A percentile compares a stretch with the other conserved stretches of the same genome.
These are phyloP conservation scores for Botrytis fragariae DNA, from an alignment of 2,329 filamentous ascomycete genomes.

Conservation along the genomic window DNA sequence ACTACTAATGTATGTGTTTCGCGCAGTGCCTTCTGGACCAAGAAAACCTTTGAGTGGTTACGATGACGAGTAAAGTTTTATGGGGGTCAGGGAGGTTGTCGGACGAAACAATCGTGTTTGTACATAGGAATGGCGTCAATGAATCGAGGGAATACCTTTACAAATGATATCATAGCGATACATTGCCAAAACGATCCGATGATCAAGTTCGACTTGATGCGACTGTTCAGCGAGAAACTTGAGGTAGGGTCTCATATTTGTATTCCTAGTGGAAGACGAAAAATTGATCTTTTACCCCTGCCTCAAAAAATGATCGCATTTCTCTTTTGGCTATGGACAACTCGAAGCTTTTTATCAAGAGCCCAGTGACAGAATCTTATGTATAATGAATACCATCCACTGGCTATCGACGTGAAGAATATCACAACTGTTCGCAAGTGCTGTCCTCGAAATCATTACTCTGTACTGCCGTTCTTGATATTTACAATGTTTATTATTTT, in stretches of 20 bases:
- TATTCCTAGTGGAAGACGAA: conserved; percentile 5
- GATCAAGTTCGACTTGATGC: neutral
- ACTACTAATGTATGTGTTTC: conserved; percentile 27
- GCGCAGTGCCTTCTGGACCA: conserved; percentile 55
- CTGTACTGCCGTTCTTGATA: neutral
- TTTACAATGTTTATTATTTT: neutral
- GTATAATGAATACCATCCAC: neutral
- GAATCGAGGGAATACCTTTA: conserved; percentile 17
- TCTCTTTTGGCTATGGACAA: neutral
- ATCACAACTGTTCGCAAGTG: neutral
- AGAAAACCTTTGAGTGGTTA: conserved; percentile 60
- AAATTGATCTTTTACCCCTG: neutral
- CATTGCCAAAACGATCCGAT: neutral
- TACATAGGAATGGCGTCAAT: conserved; percentile 18
- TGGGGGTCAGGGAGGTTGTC: neutral
- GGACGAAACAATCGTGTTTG: conserved; percentile 10
- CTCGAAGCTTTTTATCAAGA: neutral
- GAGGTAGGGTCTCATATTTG: neutral
- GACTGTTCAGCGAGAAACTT: neutral
- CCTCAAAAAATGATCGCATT: neutral
- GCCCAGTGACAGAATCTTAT: neutral
- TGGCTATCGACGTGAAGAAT: neutral
- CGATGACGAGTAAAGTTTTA: conserved; percentile 47
- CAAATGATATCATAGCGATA: neutral
- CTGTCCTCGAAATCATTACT: neutral